These are phyloP conservation scores for Ogataea kodamae DNA, from an alignment of 805 yeast species.

Conservation along the genomic window DNA sequence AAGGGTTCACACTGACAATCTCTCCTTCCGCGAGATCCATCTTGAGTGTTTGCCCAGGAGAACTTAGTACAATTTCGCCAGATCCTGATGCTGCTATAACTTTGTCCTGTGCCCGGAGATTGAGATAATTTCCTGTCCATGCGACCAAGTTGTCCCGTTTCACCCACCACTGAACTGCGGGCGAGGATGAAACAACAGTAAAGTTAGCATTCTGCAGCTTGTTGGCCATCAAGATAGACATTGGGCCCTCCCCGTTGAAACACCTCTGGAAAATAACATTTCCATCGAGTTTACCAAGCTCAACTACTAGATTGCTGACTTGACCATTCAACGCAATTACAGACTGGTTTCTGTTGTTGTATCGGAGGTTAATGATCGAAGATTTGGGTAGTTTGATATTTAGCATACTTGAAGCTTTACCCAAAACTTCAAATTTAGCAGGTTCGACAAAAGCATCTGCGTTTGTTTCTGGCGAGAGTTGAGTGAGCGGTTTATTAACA, in stretches of 20 bases:
- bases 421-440: constrained; percentile 41
- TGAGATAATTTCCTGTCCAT: constrained; percentile 43
- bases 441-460: constrained; percentile 45
- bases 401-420: constrained; percentile 36
- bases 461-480: constrained; percentile 40
- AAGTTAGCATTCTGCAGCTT: constrained; percentile 35
- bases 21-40: constrained; percentile 37
- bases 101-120: constrained; percentile 11
- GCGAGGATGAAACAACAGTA: constrained; percentile 31
- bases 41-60: constrained; percentile 39
- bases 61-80: constrained; percentile 40
- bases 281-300: constrained; percentile 24
- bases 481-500: constrained; percentile 21
- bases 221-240: constrained; percentile 36
- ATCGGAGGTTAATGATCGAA: constrained; percentile 35
- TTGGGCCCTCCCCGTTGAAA: constrained; percentile 28
- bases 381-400: constrained; percentile 44
- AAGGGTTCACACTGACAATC: constrained; percentile 37
- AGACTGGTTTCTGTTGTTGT: constrained; percentile 36
- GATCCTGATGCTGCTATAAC: constrained; percentile 30
- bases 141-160: constrained; percentile 39
- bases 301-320: constrained; percentile 28
- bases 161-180: constrained; percentile 35
- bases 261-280: constrained; percentile 34
- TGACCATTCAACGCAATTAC: constrained; percentile 46